Evolutionary conservation across 2,329 filamentous ascomycete species (phyloP).

Genomic region (Verticillium nonalfalfae): DNA sequence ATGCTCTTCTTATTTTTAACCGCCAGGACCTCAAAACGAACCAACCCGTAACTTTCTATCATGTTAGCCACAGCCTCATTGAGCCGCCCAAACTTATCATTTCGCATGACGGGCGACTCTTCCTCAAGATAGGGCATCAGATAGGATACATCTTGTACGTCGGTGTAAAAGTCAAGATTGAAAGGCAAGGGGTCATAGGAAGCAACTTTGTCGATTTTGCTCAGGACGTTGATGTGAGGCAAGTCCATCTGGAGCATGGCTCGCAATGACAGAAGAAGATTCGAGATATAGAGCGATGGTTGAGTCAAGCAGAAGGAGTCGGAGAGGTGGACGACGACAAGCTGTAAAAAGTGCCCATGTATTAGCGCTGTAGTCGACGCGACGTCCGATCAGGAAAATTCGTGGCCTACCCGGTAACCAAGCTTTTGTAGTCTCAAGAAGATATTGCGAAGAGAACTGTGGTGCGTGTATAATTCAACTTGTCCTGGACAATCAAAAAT

Average conservation of each 20-base stretch:
- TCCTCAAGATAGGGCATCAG: conserved; percentile 73
- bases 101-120: conserved; percentile 65
- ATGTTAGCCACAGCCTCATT: conserved; percentile 83
- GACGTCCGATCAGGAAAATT: neutral
- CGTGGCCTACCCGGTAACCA: conserved; percentile 74
- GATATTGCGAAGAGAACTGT: conserved; percentile 84
- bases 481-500: conserved; percentile 96
- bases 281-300: conserved; percentile 91
- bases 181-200: conserved; percentile 84
- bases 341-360: conserved; percentile 39
- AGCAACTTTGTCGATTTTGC: conserved; percentile 92
- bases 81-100: conserved; percentile 73
- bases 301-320: conserved; percentile 92
- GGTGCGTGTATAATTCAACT: conserved; percentile 95
- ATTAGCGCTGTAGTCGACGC: neutral
- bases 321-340: conserved; percentile 88
- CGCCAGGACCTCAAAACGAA: conserved; percentile 87
- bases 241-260: conserved; percentile 99
- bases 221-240: conserved; percentile 90
- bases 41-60: conserved; percentile 83
- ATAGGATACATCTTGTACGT: conserved; percentile 87
- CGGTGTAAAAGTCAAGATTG: conserved; percentile 95
- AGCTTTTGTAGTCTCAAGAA: conserved; percentile 86
- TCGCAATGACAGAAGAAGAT: conserved; percentile 83
- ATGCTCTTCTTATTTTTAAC: conserved; percentile 97